Evolutionary conservation across 2,329 filamentous ascomycete species (phyloP).

Genomic region (Monosporascus sp.): DNA sequence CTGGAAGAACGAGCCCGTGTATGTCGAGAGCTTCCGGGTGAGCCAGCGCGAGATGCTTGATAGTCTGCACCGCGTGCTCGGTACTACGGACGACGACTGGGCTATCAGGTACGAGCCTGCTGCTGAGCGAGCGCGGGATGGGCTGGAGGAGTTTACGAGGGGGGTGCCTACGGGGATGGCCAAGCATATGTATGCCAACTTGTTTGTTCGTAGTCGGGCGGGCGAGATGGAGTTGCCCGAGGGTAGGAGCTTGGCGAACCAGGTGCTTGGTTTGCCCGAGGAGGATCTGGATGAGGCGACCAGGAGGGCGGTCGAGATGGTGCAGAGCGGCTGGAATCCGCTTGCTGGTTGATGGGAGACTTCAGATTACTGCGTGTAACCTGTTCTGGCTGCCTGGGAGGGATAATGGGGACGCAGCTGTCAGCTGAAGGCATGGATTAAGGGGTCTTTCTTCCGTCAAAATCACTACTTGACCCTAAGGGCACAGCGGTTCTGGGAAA

Average conservation of each 20-base stretch:
- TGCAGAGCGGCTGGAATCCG: no score
- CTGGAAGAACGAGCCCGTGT: slow-evolving; percentile 41
- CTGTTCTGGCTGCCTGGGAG: no score
- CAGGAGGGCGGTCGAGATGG: no score
- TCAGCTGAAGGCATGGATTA: no score
- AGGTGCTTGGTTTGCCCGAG: slow-evolving; percentile 44
- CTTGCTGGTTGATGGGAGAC: no score
- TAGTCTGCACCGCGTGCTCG: slow-evolving; percentile 48
- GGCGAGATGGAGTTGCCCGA: slow-evolving; percentile 31
- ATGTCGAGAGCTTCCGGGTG: slow-evolving; percentile 47
- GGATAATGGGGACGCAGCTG: no score
- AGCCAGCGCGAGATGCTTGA: slow-evolving; percentile 58
- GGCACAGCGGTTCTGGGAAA: no score
- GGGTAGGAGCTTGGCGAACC: slow-evolving; percentile 38
- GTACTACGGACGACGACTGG: slow-evolving; percentile 53
- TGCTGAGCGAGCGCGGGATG: slow-evolving; percentile 40
- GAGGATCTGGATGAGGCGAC: slow-evolving; percentile 54
- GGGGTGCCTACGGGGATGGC: slow-evolving; percentile 38
- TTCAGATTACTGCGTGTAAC: no score
- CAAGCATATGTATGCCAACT: slow-evolving; percentile 45
- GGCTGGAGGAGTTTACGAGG: slow-evolving; percentile 33
- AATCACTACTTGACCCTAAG: no score
- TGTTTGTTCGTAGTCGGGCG: slow-evolving; percentile 33
- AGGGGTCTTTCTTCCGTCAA: no score
- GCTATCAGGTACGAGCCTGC: slow-evolving; percentile 39